These are phyloP conservation scores for Arthrobotrys sinensis DNA, from an alignment of 2,329 filamentous ascomycete species.

Conservation along the genomic window DNA sequence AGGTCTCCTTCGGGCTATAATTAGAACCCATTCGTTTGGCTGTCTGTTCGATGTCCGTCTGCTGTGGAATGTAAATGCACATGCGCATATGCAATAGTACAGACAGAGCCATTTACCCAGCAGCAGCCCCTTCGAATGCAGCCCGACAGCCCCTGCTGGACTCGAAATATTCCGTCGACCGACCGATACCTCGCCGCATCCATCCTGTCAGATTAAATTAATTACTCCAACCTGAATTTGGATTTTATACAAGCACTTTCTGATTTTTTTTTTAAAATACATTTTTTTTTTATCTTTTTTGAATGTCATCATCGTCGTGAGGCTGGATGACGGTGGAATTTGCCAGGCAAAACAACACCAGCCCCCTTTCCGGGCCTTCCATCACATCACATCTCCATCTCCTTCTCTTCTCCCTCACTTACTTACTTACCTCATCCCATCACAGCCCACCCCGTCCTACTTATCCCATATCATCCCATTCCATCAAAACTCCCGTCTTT, in stretches of 20 bases:
- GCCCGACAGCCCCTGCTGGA: not conserved
- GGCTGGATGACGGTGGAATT: constrained; percentile 11
- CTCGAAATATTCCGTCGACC: not conserved
- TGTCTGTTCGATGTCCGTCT: too few relatives aligned
- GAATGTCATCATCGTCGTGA: not conserved
- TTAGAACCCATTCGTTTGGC: too few relatives aligned
- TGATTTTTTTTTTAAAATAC: not conserved
- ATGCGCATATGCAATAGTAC: not conserved
- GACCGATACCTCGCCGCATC: not conserved
- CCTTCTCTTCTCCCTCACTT: not conserved
- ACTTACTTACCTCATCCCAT: not conserved
- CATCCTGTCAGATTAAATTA: constrained; percentile 1
- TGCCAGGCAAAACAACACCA: constrained; percentile 32
- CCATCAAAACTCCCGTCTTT: not conserved
- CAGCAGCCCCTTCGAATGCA: not conserved
- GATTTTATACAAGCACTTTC: too few relatives aligned
- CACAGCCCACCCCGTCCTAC: not conserved
- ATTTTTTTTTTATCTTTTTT: not conserved
- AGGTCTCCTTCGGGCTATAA: too few relatives aligned
- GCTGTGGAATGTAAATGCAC: too few relatives aligned
- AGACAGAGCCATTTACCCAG: not conserved
- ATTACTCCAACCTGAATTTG: not conserved
- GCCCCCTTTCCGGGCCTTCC: constrained; percentile 52
- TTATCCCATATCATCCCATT: not conserved
- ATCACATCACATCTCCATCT: constrained; percentile 12